These are phyloP conservation scores for Diaporthe humulicola DNA, from an alignment of 2,329 filamentous ascomycete species.

Conservation along the genomic window DNA sequence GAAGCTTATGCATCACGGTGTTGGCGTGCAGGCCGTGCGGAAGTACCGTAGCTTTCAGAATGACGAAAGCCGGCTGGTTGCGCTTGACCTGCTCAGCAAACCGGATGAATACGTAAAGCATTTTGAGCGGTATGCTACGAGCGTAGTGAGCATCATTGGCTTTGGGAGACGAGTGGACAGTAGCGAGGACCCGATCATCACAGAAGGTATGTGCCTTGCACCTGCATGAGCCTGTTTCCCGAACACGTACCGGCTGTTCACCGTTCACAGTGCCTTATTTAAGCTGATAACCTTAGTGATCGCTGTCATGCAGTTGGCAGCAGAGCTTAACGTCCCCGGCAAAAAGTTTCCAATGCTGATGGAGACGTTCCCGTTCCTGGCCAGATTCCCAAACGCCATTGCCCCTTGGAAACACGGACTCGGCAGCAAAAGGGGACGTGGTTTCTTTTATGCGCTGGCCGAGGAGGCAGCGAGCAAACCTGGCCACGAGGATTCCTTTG, in stretches of 20 bases:
- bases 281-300: slow-evolving; percentile 54
- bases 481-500: slow-evolving; percentile 55
- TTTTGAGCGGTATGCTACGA: slow-evolving; percentile 66
- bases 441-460: slow-evolving; percentile 66
- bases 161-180: slow-evolving; percentile 66
- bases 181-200: slow-evolving; percentile 68
- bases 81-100: slow-evolving; percentile 59
- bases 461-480: slow-evolving; percentile 60
- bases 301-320: slow-evolving; percentile 68
- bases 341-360: slow-evolving; percentile 69
- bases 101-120: slow-evolving; percentile 65
- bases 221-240: neutral
- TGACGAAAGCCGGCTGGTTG: slow-evolving; percentile 69
- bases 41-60: slow-evolving; percentile 68
- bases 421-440: slow-evolving; percentile 59
- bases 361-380: slow-evolving; percentile 66
- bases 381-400: slow-evolving; percentile 61
- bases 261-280: neutral
- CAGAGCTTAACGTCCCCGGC: slow-evolving; percentile 66
- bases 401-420: slow-evolving; percentile 65
- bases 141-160: slow-evolving; percentile 68
- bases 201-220: slow-evolving; percentile 52
- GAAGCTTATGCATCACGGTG: slow-evolving; percentile 65
- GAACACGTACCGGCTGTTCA: neutral
- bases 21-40: slow-evolving; percentile 67